These are phyloP conservation scores for Magnolia changhungtana DNA, from an alignment of 164 flowering plant species.

Conservation along the genomic window DNA sequence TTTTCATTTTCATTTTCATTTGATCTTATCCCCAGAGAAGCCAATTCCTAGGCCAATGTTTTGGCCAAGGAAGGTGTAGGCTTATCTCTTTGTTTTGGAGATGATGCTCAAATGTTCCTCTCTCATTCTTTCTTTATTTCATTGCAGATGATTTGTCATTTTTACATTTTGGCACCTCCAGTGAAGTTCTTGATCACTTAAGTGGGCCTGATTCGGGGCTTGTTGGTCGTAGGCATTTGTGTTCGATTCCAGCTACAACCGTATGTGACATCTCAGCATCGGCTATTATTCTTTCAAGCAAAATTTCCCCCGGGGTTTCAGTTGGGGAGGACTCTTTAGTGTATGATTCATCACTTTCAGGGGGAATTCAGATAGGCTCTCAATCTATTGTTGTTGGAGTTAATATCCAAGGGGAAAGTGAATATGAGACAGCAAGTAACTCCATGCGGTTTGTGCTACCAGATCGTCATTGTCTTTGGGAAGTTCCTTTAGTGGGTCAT, in stretches of 20 bases:
- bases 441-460: constrained; percentile 73
- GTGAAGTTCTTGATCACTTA: constrained; percentile 92
- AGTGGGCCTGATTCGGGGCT: constrained; percentile 62
- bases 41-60: too few relatives aligned
- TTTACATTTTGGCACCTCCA: constrained; percentile 96
- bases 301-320: constrained; percentile 81
- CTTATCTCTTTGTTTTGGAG: not conserved
- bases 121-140: constrained; percentile 10
- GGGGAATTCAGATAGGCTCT: constrained; percentile 82
- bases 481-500: constrained; percentile 79
- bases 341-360: constrained; percentile 78
- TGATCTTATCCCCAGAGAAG: too few relatives aligned
- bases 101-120: not conserved
- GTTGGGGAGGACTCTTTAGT: constrained; percentile 90
- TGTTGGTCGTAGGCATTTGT: constrained; percentile 92
- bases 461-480: constrained; percentile 98
- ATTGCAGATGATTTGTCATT: constrained; percentile 79
- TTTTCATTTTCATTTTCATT: too few relatives aligned
- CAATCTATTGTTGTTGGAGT: constrained; percentile 81
- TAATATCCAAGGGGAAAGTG: constrained; percentile 40
- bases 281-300: constrained; percentile 77
- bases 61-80: too few relatives aligned
- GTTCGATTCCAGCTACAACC: constrained; percentile 93
- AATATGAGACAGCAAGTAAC: constrained; percentile 18
- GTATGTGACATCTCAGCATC: constrained; percentile 89